A percentile compares a stretch with the other conserved stretches of the same genome.
phyloP scores from a whole-genome alignment of 2,329 filamentous ascomycete species.

The Neonectria neomacrospora region DNA sequence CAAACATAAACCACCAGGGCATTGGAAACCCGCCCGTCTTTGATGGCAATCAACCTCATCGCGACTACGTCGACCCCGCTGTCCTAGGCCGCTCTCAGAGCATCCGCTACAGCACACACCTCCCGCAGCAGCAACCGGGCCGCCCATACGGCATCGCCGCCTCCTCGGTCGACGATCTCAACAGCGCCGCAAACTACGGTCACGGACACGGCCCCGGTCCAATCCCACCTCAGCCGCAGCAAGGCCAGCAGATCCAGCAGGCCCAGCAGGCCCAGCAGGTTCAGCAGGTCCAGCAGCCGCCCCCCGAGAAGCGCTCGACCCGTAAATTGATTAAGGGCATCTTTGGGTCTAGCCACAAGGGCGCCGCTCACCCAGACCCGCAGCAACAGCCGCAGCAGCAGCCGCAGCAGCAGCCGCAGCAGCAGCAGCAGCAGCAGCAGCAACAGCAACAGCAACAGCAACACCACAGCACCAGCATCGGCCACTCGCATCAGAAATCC shows the following conservation, averaged over 20 bases:
- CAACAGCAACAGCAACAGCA: conserved; percentile 44
- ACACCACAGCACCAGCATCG: conserved; percentile 45
- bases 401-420: conserved; percentile 43
- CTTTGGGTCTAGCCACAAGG: conserved; percentile 35
- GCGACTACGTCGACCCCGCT: conserved; percentile 58
- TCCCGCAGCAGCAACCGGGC: conserved; percentile 43
- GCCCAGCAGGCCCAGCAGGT: conserved; percentile 51
- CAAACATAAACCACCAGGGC: conserved; percentile 43
- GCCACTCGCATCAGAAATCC: conserved; percentile 43
- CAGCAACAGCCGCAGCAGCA: conserved; percentile 43
- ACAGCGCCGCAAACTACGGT: conserved; percentile 36
- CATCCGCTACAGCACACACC: conserved; percentile 57
- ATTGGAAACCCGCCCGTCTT: conserved; percentile 42
- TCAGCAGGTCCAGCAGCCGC: background rate
- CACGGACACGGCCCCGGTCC: conserved; percentile 30
- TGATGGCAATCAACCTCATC: conserved; percentile 51
- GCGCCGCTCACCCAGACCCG: conserved; percentile 25
- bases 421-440: conserved; percentile 44
- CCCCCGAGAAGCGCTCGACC: conserved; percentile 25
- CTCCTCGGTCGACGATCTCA: conserved; percentile 56
- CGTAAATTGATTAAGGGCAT: conserved; percentile 30
- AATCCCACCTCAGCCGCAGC: conserved; percentile 38
- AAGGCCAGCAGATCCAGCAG: conserved; percentile 36
- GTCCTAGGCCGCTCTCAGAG: conserved; percentile 62
- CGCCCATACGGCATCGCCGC: conserved; percentile 50